A percentile compares a stretch with the other conserved stretches of the same genome.
These are phyloP conservation scores for Hypholoma fasciculare DNA, from an alignment of 768 basidiomycete species.

Conservation along the genomic window DNA sequence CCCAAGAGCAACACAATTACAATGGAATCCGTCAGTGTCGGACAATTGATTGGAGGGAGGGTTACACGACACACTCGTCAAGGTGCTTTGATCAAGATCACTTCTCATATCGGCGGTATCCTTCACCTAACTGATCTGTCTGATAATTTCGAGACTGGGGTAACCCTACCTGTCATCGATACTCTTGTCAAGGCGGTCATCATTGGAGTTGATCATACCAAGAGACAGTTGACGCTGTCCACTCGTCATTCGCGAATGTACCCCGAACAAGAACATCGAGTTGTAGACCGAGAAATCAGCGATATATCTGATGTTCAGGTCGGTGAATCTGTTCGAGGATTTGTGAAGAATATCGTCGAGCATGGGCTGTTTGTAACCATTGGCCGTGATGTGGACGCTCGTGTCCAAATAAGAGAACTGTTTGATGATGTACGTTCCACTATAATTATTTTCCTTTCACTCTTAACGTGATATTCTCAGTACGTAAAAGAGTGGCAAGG, in stretches of 20 bases:
- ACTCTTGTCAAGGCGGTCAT: constrained; percentile 72
- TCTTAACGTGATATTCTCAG: constrained; percentile 37
- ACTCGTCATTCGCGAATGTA: constrained; percentile 73
- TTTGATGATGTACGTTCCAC: constrained; percentile 73
- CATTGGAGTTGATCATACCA: constrained; percentile 63
- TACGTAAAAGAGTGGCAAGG: constrained; percentile 96
- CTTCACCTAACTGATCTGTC: constrained; percentile 80
- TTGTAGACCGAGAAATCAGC: constrained; percentile 73
- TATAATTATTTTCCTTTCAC: not conserved
- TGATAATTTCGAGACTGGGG: constrained; percentile 72
- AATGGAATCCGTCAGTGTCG: constrained; percentile 66
- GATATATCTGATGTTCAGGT: constrained; percentile 60
- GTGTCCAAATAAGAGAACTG: constrained; percentile 91
- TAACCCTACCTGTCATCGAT: constrained; percentile 57
- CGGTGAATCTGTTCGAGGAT: constrained; percentile 81
- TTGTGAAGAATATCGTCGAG: constrained; percentile 84
- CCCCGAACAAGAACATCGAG: constrained; percentile 43
- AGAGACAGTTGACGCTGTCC: constrained; percentile 75
- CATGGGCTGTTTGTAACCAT: constrained; percentile 89
- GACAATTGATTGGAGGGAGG: constrained; percentile 80
- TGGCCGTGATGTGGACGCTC: constrained; percentile 81
- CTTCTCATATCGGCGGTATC: constrained; percentile 68
- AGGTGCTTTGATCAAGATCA: constrained; percentile 79
- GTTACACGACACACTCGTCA: constrained; percentile 71
- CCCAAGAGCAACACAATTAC: constrained; percentile 51